Percentiles rank a stretch among this genome's conserved stretches.
phyloP scores from a whole-genome alignment of 768 basidiomycete genomes.

The Tulasnella sp. region DNA sequence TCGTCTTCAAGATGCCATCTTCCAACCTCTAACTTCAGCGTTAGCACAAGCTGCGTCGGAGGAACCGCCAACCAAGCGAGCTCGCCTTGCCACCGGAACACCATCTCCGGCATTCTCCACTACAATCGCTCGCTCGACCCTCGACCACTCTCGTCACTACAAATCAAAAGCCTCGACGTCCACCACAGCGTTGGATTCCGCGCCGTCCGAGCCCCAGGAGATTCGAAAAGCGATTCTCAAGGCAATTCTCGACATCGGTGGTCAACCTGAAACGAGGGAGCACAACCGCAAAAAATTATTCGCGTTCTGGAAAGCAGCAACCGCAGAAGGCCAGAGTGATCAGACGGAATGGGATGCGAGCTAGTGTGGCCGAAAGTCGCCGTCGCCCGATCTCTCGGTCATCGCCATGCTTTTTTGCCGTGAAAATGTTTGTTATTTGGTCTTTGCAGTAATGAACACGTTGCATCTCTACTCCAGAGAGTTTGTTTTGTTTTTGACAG shows the following conservation, averaged over 20 bases:
- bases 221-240: conserved; percentile 52
- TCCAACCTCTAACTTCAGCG: conserved; percentile 59
- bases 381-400: too few species aligned
- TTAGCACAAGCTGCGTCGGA: conserved; percentile 36
- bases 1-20: conserved; percentile 59
- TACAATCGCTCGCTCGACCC: conserved; percentile 50
- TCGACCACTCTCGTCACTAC: conserved; percentile 32
- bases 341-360: conserved; percentile 30
- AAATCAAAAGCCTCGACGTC: conserved; percentile 24
- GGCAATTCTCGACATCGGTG: conserved; percentile 64
- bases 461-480: neutral
- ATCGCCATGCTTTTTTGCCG: too few species aligned
- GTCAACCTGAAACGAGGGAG: conserved; percentile 64
- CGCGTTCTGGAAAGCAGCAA: conserved; percentile 59
- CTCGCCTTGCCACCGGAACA: conserved; percentile 33
- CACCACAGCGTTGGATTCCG: conserved; percentile 14
- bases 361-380: neutral
- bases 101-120: conserved; percentile 36
- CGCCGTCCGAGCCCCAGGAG: conserved; percentile 19
- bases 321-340: conserved; percentile 38
- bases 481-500: neutral
- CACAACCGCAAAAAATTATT: conserved; percentile 79
- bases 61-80: conserved; percentile 35
- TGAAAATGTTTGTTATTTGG: neutral
- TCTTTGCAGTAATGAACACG: neutral